phyloP scores from a whole-genome alignment of 345 rosid genomes.

The Brassica cretica region DNA sequence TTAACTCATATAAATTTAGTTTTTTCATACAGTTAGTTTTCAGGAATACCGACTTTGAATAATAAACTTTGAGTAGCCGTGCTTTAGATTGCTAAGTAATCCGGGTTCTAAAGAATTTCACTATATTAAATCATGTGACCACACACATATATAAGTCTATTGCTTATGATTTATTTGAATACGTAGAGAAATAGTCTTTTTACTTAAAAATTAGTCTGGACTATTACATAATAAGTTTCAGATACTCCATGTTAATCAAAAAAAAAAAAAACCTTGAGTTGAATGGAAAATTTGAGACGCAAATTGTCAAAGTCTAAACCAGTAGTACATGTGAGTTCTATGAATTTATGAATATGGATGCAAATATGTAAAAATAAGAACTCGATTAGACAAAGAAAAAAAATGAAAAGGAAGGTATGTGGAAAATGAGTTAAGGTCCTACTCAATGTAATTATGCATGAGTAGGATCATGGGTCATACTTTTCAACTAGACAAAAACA shows the following conservation, averaged over 20 bases:
- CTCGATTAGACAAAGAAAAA: background rate
- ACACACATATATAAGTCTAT: too few relatives aligned
- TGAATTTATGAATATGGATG: conserved; percentile 12
- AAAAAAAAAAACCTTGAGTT: background rate
- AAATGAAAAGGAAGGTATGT: conserved; percentile 1
- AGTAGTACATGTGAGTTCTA: background rate
- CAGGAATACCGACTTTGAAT: background rate
- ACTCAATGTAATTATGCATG: conserved; percentile 35
- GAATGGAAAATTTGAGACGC: background rate
- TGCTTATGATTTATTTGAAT: too few relatives aligned
- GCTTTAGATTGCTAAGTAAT: too few relatives aligned
- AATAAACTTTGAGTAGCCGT: too few relatives aligned
- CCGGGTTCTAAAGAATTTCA: too few relatives aligned
- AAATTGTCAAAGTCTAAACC: background rate
- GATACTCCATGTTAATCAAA: too few relatives aligned
- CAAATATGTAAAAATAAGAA: conserved; percentile 4
- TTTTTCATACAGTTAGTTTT: background rate
- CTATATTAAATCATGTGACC: too few relatives aligned
- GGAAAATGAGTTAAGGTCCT: conserved; percentile 32
- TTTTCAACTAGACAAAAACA: conserved; percentile 41
- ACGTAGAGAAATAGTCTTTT: too few relatives aligned
- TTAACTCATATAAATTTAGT: background rate
- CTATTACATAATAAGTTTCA: too few relatives aligned
- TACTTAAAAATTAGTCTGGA: too few relatives aligned
- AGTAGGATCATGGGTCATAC: conserved; percentile 32